Conservation (phyloP, 1,284 basidiomycete species). For the Ganoderma lucidum region DNA sequence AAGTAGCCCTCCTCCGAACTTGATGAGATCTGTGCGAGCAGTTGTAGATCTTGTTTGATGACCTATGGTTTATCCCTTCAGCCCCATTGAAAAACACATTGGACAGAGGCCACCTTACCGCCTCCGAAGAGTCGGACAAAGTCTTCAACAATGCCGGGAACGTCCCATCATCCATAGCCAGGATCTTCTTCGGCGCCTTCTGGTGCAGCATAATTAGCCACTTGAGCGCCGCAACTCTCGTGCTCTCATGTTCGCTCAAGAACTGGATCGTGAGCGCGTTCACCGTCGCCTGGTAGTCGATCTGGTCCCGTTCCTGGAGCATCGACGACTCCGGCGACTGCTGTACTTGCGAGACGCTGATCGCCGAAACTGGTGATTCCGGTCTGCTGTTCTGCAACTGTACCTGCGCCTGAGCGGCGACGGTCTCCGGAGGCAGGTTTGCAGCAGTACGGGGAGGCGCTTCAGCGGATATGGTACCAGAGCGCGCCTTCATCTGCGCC, state of each 20-base stretch:
- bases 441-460: conserved; percentile 19
- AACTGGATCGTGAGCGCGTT: conserved; percentile 94
- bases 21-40: conserved; percentile 96
- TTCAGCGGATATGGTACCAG: conserved; percentile 35
- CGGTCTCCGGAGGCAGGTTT: conserved; percentile 21
- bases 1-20: conserved; percentile 96
- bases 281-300: conserved; percentile 94
- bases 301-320: conserved; percentile 66
- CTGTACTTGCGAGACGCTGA: conserved; percentile 41
- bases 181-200: conserved; percentile 96
- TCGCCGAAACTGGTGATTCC: conserved; percentile 45
- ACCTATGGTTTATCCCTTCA: conserved; percentile 58
- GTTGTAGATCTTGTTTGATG: conserved; percentile 94
- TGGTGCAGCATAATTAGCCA: conserved; percentile 99
- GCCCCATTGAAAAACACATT: not conserved
- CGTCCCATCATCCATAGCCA: conserved; percentile 96
- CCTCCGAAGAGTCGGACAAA: conserved; percentile 95
- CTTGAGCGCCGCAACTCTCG: conserved; percentile 93
- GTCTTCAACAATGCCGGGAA: conserved; percentile 97
- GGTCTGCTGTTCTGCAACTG: conserved; percentile 41
- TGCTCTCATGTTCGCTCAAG: conserved; percentile 96
- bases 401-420: conserved; percentile 22
- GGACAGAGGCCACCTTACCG: conserved; percentile 54
- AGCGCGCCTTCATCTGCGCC: conserved; percentile 37
- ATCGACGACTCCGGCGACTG: conserved; percentile 46